These are phyloP conservation scores for Leccinum uliginosum DNA, from an alignment of 768 basidiomycete species.

Conservation along the genomic window DNA sequence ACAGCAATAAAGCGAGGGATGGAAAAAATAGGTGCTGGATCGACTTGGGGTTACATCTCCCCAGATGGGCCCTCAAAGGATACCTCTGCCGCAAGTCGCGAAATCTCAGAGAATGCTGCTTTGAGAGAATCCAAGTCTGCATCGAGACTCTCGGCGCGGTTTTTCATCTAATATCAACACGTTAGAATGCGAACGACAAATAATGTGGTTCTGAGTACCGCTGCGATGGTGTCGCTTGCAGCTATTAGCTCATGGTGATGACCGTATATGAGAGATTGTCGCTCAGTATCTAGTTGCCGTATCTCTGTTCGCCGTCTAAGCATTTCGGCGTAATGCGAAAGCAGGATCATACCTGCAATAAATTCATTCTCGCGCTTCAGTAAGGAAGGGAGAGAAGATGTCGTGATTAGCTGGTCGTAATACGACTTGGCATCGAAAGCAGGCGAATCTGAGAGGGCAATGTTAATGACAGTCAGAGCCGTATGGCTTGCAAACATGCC, in stretches of 20 bases:
- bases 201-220: constrained; percentile 42
- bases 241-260: constrained; percentile 95
- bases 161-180: constrained; percentile 66
- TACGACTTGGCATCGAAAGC: constrained; percentile 81
- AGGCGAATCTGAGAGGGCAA: constrained; percentile 54
- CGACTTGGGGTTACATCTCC: not conserved
- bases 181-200: not conserved
- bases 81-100: constrained; percentile 67
- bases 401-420: constrained; percentile 83
- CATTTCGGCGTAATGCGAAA: not conserved
- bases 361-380: constrained; percentile 83
- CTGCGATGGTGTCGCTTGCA: constrained; percentile 86
- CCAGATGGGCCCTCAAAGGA: constrained; percentile 40
- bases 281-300: constrained; percentile 78
- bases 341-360: constrained; percentile 46
- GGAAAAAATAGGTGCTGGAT: not conserved
- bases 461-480: constrained; percentile 1
- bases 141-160: constrained; percentile 80
- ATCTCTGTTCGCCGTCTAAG: constrained; percentile 55
- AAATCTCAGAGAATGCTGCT: constrained; percentile 83
- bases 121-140: constrained; percentile 76
- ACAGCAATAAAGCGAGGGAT: not conserved
- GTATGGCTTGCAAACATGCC: constrained; percentile 39
- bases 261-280: constrained; percentile 90
- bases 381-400: constrained; percentile 65